These are phyloP conservation scores for Aquilaria sinensis DNA, from an alignment of 345 rosid genomes.

Conservation along the genomic window DNA sequence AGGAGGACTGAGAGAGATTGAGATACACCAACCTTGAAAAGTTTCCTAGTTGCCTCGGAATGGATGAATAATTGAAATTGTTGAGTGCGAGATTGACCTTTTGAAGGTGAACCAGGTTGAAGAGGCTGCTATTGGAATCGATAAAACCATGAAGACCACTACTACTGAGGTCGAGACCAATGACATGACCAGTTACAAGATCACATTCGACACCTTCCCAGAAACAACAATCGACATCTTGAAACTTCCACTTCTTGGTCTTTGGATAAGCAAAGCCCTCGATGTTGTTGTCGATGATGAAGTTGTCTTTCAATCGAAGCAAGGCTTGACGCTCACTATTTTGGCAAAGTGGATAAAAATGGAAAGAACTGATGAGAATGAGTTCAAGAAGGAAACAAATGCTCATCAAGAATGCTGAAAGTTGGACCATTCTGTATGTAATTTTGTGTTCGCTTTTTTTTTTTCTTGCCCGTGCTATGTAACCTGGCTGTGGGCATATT, in stretches of 20 bases:
- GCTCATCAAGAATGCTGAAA: no score
- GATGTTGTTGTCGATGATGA: neutral
- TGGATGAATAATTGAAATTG: neutral
- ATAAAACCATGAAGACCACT: constrained; percentile 13
- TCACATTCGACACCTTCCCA: constrained; percentile 12
- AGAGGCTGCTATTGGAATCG: constrained; percentile 15
- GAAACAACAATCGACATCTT: constrained; percentile 2
- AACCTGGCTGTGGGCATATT: no score
- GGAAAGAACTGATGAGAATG: no score
- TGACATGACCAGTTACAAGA: constrained; percentile 9
- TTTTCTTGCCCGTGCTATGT: no score
- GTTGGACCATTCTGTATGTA: no score
- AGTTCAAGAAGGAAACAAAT: no score
- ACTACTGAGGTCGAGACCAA: constrained; percentile 10
- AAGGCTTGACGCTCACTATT: constrained; percentile 5
- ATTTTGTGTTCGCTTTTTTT: no score
- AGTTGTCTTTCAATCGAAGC: constrained; percentile 4
- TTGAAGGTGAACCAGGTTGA: constrained; percentile 11
- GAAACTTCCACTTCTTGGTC: neutral
- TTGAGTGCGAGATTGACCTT: constrained; percentile 1
- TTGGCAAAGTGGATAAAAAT: neutral
- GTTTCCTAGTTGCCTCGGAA: constrained; percentile 5
- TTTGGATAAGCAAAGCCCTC: constrained; percentile 3
- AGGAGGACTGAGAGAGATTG: neutral
- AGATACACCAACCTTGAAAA: constrained; percentile 5